Conservation (phyloP, 2,329 filamentous ascomycete genomes). For the Fusarium sp. region DNA sequence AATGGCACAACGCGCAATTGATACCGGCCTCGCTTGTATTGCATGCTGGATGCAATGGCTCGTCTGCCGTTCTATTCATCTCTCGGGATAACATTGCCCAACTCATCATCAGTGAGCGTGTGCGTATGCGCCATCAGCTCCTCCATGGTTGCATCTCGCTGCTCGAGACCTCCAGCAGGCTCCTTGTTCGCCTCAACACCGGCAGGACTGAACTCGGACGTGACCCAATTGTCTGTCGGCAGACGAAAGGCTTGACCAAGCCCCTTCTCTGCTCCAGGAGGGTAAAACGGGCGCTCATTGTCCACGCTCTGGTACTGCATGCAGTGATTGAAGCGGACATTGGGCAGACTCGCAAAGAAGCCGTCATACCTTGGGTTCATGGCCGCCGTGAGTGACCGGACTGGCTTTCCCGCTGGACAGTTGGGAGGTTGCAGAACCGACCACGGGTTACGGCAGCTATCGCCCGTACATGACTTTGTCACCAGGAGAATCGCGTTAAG, state of each 20-base stretch:
- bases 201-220: not conserved
- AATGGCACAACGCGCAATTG: too few relatives aligned
- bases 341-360: slow-evolving; percentile 20
- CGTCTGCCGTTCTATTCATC: too few relatives aligned
- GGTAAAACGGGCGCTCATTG: slow-evolving; percentile 23
- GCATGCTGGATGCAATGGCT: too few relatives aligned
- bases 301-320: slow-evolving; percentile 19
- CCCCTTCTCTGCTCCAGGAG: slow-evolving; percentile 11
- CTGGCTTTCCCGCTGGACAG: not conserved
- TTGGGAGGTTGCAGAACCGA: not conserved
- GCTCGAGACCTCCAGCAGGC: slow-evolving; percentile 10
- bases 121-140: not conserved
- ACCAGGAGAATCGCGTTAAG: slow-evolving; percentile 72
- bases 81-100: too few relatives aligned
- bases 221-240: slow-evolving; percentile 18
- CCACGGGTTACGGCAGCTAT: slow-evolving; percentile 70
- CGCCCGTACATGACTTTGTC: slow-evolving; percentile 71
- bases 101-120: not conserved
- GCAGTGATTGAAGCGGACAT: slow-evolving; percentile 22
- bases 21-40: too few relatives aligned
- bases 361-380: slow-evolving; percentile 18
- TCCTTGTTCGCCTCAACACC: not conserved
- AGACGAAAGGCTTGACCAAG: slow-evolving; percentile 9
- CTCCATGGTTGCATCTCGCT: slow-evolving; percentile 12
- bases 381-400: not conserved